Percentiles rank a stretch among this genome's conserved stretches.
Evolutionary conservation across 2,329 filamentous ascomycete species (phyloP).

Genomic region (Aureobasidium zeae): DNA sequence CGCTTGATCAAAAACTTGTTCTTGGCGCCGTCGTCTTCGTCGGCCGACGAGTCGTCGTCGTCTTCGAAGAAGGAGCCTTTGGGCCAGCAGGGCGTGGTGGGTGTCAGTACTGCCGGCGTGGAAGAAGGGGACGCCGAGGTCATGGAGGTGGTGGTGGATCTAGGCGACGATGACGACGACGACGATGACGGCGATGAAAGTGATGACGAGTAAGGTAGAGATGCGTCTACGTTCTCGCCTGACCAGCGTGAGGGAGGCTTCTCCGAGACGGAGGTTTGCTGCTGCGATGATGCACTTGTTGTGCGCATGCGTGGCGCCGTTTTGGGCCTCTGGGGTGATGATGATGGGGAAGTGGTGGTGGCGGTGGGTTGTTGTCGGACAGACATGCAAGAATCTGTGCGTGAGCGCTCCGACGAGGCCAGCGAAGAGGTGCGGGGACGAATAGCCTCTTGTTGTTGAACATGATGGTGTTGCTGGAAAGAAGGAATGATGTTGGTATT

Average conservation of each 20-base stretch:
- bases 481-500: slow-evolving; percentile 1
- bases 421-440: slow-evolving; percentile 1
- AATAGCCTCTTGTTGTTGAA: too few species aligned
- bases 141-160: neutral
- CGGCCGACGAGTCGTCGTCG: too few species aligned
- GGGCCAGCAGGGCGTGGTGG: slow-evolving; percentile 4
- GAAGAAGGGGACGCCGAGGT: neutral
- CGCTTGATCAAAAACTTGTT: slow-evolving; percentile 1
- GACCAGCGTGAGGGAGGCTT: slow-evolving; percentile 12
- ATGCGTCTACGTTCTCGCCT: slow-evolving; percentile 1
- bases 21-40: too few species aligned
- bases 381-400: slow-evolving; percentile 13
- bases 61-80: slow-evolving; percentile 13
- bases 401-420: slow-evolving; percentile 8
- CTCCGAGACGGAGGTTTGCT: neutral
- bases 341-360: neutral
- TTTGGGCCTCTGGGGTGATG: slow-evolving; percentile 4
- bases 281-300: slow-evolving; percentile 1
- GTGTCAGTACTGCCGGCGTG: neutral
- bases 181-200: too few species aligned
- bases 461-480: neutral
- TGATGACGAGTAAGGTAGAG: too few species aligned
- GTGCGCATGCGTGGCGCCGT: slow-evolving; percentile 10
- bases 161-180: too few species aligned
- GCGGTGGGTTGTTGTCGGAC: slow-evolving; percentile 6